Evolutionary conservation across 495 filamentous ascomycete species (phyloP).

Genomic region (Bacidia gigantensis): DNA sequence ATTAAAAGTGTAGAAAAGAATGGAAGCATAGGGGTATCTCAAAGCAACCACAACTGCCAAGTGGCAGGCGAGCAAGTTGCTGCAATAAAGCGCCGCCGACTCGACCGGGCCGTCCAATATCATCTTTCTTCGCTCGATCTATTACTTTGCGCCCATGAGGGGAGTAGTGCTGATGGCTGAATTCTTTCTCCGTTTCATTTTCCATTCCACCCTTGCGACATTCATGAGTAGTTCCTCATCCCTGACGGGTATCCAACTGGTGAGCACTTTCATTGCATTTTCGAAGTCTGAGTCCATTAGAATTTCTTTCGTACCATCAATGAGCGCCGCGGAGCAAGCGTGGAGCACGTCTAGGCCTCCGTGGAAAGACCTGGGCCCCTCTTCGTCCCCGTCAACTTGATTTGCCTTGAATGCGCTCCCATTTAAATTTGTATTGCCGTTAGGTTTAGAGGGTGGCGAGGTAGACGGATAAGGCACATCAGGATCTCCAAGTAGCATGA

Average conservation of each 20-base stretch:
- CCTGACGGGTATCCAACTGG: conserved; percentile 87
- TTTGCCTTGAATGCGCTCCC: conserved; percentile 10
- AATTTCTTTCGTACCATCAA: conserved; percentile 83
- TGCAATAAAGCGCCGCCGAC: too few relatives aligned
- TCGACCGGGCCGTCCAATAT: too few relatives aligned
- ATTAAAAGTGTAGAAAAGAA: not conserved
- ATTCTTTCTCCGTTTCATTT: conserved; percentile 45
- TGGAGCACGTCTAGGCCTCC: conserved; percentile 80
- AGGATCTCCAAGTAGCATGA: conserved; percentile 86
- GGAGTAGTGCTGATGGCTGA: too few relatives aligned
- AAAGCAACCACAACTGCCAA: not conserved
- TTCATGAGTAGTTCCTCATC: conserved; percentile 93
- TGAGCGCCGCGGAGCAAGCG: conserved; percentile 77
- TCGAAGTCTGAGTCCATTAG: conserved; percentile 92
- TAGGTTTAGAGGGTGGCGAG: not conserved
- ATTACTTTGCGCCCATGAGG: too few relatives aligned
- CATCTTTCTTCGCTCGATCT: too few relatives aligned
- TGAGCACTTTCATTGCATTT: conserved; percentile 94
- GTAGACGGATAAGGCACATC: conserved; percentile 20
- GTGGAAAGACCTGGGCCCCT: conserved; percentile 28
- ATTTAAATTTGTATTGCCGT: not conserved
- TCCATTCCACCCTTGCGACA: conserved; percentile 87
- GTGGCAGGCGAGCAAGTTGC: too few relatives aligned
- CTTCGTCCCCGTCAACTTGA: not conserved
- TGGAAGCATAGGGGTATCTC: not conserved